phyloP scores from a whole-genome alignment of 192 early-diverging fungal genomes.

The Lobosporangium transversale region DNA sequence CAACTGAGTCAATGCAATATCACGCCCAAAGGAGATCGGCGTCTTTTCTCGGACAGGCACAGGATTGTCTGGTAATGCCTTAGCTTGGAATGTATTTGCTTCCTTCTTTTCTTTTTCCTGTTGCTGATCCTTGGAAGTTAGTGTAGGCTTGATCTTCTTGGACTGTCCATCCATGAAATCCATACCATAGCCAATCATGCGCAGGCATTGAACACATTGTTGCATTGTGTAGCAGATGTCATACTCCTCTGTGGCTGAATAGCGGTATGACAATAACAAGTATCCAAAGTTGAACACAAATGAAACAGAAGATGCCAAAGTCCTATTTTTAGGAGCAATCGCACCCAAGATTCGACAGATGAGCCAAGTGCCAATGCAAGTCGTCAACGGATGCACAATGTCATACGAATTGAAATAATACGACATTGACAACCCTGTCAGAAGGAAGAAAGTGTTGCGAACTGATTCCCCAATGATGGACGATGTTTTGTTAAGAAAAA shows the following conservation, averaged over 20 bases:
- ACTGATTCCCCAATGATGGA: slow-evolving; percentile 49
- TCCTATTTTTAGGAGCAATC: slow-evolving; percentile 51
- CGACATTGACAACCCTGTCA: slow-evolving; percentile 55
- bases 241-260: slow-evolving; percentile 59
- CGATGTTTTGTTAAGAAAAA: slow-evolving; percentile 53
- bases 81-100: not conserved
- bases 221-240: slow-evolving; percentile 72
- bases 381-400: slow-evolving; percentile 63
- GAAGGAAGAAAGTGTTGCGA: slow-evolving; percentile 59
- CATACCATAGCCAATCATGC: slow-evolving; percentile 70
- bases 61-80: not conserved
- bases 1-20: slow-evolving; percentile 55
- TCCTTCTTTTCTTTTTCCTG: slow-evolving; percentile 1
- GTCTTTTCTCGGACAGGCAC: slow-evolving; percentile 29
- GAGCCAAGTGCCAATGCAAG: slow-evolving; percentile 55
- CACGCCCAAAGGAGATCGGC: slow-evolving; percentile 59
- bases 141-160: slow-evolving; percentile 15
- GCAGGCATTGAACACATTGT: slow-evolving; percentile 69
- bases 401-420: slow-evolving; percentile 60
- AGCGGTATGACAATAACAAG: slow-evolving; percentile 60
- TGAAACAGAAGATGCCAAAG: slow-evolving; percentile 34
- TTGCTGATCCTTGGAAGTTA: not conserved
- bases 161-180: slow-evolving; percentile 67
- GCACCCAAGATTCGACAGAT: slow-evolving; percentile 35
- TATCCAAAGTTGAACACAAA: slow-evolving; percentile 65